Evolutionary conservation across 495 filamentous ascomycete genomes (phyloP).

Genomic region (Xylaria flabelliformis): DNA sequence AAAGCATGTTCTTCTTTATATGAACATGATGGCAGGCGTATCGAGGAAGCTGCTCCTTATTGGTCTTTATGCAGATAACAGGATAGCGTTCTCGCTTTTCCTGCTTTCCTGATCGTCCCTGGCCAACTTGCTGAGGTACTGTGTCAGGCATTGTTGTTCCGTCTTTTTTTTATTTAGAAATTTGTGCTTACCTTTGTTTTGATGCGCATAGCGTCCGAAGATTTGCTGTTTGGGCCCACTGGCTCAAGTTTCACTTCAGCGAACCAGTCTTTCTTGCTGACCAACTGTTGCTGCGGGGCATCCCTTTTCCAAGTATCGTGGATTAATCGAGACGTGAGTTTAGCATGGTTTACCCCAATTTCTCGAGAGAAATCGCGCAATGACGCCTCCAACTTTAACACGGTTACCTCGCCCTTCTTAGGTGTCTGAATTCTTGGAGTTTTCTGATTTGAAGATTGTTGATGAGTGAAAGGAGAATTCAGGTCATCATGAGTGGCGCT

Average conservation of each 20-base stretch:
- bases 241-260: conserved; percentile 44
- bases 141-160: conserved; percentile 19
- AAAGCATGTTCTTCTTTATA: conserved; percentile 56
- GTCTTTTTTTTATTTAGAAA: not conserved
- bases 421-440: conserved; percentile 44
- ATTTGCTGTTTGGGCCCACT: conserved; percentile 24
- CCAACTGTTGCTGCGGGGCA: conserved; percentile 42
- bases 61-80: conserved; percentile 48
- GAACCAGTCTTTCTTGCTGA: conserved; percentile 48
- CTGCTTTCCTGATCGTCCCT: conserved; percentile 45
- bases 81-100: conserved; percentile 43
- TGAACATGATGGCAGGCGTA: conserved; percentile 59
- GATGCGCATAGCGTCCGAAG: conserved; percentile 42
- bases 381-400: conserved; percentile 42
- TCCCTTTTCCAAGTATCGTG: conserved; percentile 50
- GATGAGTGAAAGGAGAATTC: not conserved
- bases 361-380: conserved; percentile 40
- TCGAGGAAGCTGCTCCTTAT: conserved; percentile 47
- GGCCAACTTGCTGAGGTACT: conserved; percentile 36
- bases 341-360: conserved; percentile 46
- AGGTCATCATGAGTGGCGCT: not conserved
- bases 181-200: conserved; percentile 48
- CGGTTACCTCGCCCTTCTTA: conserved; percentile 44
- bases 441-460: conserved; percentile 22
- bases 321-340: conserved; percentile 44